Evolutionary conservation across 169 alveolate species (phyloP).

Genomic region (Besnoitia besnoiti): DNA sequence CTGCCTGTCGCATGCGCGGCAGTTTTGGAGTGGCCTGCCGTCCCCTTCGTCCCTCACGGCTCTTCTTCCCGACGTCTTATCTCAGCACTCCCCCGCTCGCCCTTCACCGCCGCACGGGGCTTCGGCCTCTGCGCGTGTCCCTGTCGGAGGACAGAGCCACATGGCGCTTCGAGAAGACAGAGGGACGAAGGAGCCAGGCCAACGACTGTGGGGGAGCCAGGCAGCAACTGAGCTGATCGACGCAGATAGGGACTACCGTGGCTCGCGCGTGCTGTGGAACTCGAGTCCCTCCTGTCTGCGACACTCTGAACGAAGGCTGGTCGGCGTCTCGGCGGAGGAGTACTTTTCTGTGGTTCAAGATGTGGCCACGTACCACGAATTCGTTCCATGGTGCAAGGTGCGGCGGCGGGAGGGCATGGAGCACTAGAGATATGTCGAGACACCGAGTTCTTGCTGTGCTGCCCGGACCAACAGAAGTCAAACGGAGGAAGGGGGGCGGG

Average conservation of each 20-base stretch:
- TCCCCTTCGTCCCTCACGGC: background rate
- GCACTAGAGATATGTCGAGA: no score
- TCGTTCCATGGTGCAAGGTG: slow-evolving; percentile 46
- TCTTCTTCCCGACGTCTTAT: background rate
- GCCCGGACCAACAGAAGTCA: no score
- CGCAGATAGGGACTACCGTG: no score
- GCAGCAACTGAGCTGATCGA: no score
- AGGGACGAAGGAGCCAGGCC: no score
- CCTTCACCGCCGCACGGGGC: background rate
- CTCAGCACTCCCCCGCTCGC: background rate
- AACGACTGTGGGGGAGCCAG: no score
- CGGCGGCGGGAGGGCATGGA: background rate
- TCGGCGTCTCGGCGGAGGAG: background rate
- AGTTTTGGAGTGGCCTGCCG: background rate
- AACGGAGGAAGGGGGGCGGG: no score
- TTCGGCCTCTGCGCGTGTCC: no score
- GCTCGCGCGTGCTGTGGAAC: no score
- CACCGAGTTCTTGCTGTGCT: no score
- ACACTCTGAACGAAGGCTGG: slow-evolving; percentile 8
- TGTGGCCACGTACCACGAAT: slow-evolving; percentile 19
- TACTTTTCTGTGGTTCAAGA: slow-evolving; percentile 20
- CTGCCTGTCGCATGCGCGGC: background rate
- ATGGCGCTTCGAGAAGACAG: no score
- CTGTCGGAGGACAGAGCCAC: no score
- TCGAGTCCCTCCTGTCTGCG: background rate